phyloP scores from a whole-genome alignment of 768 basidiomycete species.

The Antrodiella citrinella region DNA sequence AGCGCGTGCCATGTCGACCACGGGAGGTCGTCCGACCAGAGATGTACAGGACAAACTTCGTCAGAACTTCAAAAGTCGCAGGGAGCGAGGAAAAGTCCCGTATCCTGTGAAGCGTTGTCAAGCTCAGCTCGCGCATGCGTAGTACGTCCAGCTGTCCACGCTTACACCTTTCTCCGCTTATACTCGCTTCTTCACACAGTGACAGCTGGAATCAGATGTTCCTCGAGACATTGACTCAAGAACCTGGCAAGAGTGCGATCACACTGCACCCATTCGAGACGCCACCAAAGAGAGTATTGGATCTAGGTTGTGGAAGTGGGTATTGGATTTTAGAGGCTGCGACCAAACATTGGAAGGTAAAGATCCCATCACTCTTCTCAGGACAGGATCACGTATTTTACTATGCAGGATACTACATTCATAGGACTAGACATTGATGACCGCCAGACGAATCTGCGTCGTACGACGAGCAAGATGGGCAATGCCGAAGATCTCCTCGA shows the following conservation, averaged over 20 bases:
- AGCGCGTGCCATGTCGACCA: too few relatives aligned
- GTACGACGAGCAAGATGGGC: slow-evolving; percentile 20
- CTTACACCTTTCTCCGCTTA: not conserved
- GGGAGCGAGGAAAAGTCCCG: slow-evolving; percentile 41
- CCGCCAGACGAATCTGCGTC: slow-evolving; percentile 43
- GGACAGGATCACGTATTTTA: not conserved
- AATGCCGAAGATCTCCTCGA: slow-evolving; percentile 17
- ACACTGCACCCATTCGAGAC: slow-evolving; percentile 46
- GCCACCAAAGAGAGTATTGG: slow-evolving; percentile 48
- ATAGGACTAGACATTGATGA: slow-evolving; percentile 52
- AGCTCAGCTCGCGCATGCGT: slow-evolving; percentile 42
- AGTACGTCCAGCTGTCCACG: slow-evolving; percentile 35
- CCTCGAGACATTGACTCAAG: slow-evolving; percentile 25
- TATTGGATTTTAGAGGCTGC: slow-evolving; percentile 60
- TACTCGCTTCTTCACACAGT: slow-evolving; percentile 25
- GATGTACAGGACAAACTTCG: slow-evolving; percentile 40
- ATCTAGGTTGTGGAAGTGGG: slow-evolving; percentile 67
- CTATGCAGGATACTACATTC: slow-evolving; percentile 35
- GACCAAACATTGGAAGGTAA: slow-evolving; percentile 56
- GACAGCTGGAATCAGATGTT: slow-evolving; percentile 72
- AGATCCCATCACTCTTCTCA: too few relatives aligned
- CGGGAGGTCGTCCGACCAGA: slow-evolving; percentile 17
- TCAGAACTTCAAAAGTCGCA: slow-evolving; percentile 30
- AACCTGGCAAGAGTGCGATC: slow-evolving; percentile 15
- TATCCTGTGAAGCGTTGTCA: slow-evolving; percentile 47